phyloP scores from a whole-genome alignment of 805 yeast genomes.

The Ogataea trehalophila region DNA sequence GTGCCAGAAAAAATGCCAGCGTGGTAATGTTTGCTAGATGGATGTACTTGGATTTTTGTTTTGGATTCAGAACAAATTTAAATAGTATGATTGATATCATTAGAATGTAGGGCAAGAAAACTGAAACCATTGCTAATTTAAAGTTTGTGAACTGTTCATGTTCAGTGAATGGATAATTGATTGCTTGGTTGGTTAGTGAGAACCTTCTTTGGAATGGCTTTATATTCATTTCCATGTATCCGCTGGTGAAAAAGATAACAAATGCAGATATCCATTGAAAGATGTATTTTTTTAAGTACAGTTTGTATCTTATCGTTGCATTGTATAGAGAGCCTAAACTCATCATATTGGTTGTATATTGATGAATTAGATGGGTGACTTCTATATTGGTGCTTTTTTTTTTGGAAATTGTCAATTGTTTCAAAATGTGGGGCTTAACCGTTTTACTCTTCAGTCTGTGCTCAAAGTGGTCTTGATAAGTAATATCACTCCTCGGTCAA shows the following conservation, averaged over 20 bases:
- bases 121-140: conserved; percentile 30
- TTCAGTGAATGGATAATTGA: conserved; percentile 44
- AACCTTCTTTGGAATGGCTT: conserved; percentile 45
- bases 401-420: too few relatives aligned
- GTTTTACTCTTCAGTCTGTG: too few relatives aligned
- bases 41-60: conserved; percentile 23
- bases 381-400: too few relatives aligned
- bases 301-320: neutral
- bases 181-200: conserved; percentile 36
- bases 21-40: conserved; percentile 36
- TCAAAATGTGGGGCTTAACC: too few relatives aligned
- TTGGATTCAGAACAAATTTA: conserved; percentile 4
- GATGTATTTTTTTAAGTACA: conserved; percentile 6
- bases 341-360: neutral
- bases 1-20: conserved; percentile 34
- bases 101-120: conserved; percentile 32
- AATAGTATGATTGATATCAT: conserved; percentile 22
- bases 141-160: conserved; percentile 32
- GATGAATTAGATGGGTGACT: too few relatives aligned
- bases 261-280: conserved; percentile 13
- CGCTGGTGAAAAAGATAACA: conserved; percentile 4
- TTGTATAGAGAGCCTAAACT: neutral
- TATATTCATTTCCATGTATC: conserved; percentile 21
- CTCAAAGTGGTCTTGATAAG: too few relatives aligned
- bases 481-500: too few relatives aligned